Evolutionary conservation across 2,329 filamentous ascomycete genomes (phyloP), one percentile per base, ranked within the genome.

Genomic region (Trematosphaeria pertusa): DNA sequence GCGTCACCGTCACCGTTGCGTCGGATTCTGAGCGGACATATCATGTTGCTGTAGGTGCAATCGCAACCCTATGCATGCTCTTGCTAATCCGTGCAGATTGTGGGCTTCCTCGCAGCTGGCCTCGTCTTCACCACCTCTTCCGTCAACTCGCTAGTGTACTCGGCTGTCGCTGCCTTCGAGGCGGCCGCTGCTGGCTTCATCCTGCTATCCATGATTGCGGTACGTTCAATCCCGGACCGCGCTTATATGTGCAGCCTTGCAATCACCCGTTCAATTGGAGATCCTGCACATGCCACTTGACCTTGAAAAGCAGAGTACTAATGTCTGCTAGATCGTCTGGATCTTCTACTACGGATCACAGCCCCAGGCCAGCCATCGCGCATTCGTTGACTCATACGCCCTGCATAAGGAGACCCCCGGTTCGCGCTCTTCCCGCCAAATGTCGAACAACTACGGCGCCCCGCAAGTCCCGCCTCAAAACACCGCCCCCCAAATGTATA

Each of bases 281-380:
- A n/a, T n/a, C n/a, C n/a, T n/a, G n/a, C n/a, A n/a, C n/a, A n/a
- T n/a, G n/a, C n/a, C n/a, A n/a, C n/a, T n/a, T n/a, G n/a, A n/a
- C n/a, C n/a, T n/a, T n/a, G n/a, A n/a, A n/a, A n/a, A n/a, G n/a
- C n/a, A n/a, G n/a, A n/a, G n/a, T n/a, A n/a, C n/a, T n/a, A n/a
- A n/a, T n/a, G n/a, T 22, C 17, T 11, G 8, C 28, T 61, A 97
- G 92, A 89, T 96, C 62, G 84, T 97, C 49, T 99, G 94, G 94
- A 96, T 97, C 61, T 96, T 97, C 75, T 97, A 97, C 79, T 99
- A 97, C 66, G 94, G 94, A 64, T 96, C 93, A 2, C 88, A 91
- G 14, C 91, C 93, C 1, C 89, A 90, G 32, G 89, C 92, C 12
- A 84, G 87, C 43, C 89, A 92, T 54, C 89, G 93, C 62, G 87